Percentiles rank a stretch among this genome's conserved stretches.
Evolutionary conservation across 2,329 filamentous ascomycete genomes (phyloP).

Genomic region (Cladophialophora carrionii): DNA sequence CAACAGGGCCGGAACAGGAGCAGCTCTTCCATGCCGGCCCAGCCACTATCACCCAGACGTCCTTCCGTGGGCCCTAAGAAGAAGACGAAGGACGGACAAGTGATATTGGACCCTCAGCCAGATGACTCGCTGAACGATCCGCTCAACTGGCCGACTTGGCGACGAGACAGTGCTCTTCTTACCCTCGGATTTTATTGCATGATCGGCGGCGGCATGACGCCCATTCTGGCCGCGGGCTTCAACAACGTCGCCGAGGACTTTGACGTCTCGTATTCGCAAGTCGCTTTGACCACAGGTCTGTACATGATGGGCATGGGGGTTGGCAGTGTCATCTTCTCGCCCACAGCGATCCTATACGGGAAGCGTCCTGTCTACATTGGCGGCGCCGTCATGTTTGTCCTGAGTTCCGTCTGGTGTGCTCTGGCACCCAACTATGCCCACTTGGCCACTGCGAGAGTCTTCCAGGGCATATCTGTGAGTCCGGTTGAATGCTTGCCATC

Average conservation of each 20-base stretch:
- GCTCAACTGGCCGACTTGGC: slow-evolving; percentile 84
- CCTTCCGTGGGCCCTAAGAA: slow-evolving; percentile 61
- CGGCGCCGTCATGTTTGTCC: slow-evolving; percentile 75
- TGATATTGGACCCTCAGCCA: slow-evolving; percentile 88
- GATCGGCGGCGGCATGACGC: slow-evolving; percentile 89
- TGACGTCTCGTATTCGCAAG: slow-evolving; percentile 67
- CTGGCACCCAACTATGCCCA: slow-evolving; percentile 79
- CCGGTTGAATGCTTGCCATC: slow-evolving; percentile 91
- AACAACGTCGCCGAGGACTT: slow-evolving; percentile 72
- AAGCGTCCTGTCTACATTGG: slow-evolving; percentile 88
- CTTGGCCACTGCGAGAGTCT: slow-evolving; percentile 77
- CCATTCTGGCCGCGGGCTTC: slow-evolving; percentile 87
- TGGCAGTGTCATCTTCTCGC: slow-evolving; percentile 80
- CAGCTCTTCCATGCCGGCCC: slow-evolving; percentile 55
- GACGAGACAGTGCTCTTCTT: slow-evolving; percentile 76
- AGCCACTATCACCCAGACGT: slow-evolving; percentile 46
- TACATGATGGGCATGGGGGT: slow-evolving; percentile 94
- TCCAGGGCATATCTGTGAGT: slow-evolving; percentile 85
- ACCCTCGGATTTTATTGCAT: slow-evolving; percentile 91
- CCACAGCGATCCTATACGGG: slow-evolving; percentile 86
- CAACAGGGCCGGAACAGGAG: slow-evolving; percentile 55
- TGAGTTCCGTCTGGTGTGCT: slow-evolving; percentile 81
- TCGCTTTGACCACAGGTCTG: slow-evolving; percentile 84
- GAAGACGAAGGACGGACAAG: slow-evolving; percentile 75
- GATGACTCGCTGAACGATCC: slow-evolving; percentile 90